phyloP scores from a whole-genome alignment of 2,329 filamentous ascomycete genomes.

The Colletotrichum sojae region DNA sequence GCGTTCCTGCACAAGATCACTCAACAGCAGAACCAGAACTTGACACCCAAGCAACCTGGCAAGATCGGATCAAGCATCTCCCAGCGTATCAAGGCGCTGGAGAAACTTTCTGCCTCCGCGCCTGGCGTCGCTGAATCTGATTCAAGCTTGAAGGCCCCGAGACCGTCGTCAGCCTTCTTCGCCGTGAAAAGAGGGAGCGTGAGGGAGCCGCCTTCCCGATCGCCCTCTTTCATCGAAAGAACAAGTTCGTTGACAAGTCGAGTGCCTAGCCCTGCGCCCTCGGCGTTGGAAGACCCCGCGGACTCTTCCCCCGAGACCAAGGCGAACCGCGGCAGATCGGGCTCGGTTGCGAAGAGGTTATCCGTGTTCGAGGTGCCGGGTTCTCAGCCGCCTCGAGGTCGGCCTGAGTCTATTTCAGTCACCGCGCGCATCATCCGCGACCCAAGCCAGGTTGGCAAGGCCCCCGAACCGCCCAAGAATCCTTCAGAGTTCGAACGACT shows the following conservation, averaged over 20 bases:
- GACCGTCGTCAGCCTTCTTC: constrained; percentile 69
- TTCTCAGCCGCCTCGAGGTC: constrained; percentile 58
- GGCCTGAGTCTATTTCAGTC: constrained; percentile 86
- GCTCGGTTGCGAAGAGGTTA: constrained; percentile 68
- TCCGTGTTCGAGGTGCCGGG: constrained; percentile 66
- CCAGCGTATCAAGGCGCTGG: constrained; percentile 92
- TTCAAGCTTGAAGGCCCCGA: constrained; percentile 36
- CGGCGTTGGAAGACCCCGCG: constrained; percentile 55
- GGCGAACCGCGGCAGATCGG: constrained; percentile 62
- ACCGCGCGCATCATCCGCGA: constrained; percentile 87
- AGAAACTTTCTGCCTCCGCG: constrained; percentile 75
- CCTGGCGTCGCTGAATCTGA: constrained; percentile 47
- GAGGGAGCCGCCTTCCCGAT: constrained; percentile 57
- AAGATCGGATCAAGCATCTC: constrained; percentile 93
- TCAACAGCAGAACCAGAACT: constrained; percentile 65
- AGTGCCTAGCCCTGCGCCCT: constrained; percentile 50
- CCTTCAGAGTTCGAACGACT: constrained; percentile 61
- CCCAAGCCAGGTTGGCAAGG: constrained; percentile 59
- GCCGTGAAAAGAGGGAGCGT: constrained; percentile 64
- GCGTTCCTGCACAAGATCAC: constrained; percentile 68
- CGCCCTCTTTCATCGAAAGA: constrained; percentile 62
- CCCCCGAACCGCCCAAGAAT: constrained; percentile 58
- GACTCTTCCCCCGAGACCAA: constrained; percentile 64
- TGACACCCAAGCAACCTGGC: constrained; percentile 76
- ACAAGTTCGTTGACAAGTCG: constrained; percentile 54